Base-by-base conservation (phyloP, 768 basidiomycete genomes). In the Suillus ampliporus region DNA sequence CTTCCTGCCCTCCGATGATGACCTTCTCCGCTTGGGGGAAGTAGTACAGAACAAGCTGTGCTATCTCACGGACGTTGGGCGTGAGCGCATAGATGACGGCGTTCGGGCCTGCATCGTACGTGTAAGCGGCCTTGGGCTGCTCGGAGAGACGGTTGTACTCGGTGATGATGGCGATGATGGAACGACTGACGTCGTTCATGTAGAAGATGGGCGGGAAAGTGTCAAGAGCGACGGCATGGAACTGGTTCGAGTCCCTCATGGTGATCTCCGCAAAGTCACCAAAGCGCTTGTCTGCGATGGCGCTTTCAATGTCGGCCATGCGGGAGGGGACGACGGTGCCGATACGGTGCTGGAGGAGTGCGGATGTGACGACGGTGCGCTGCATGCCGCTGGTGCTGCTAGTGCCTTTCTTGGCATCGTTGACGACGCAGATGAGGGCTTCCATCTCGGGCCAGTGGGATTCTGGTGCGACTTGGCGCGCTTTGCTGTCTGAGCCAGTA, bases 31-130 rank as follows among this genome's bases (percentile, higher is more conserved):
- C 76, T 67, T 92, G 92, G 0, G 97, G 96, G 87, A 99, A 99
- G 78, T 91, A 98, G 61, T 83, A 79, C 60, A 89, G 77, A 67
- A 99, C 83, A 66, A 95, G 76, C 69, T 86, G 80, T 51, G 95
- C 80, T 67, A 99, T 90, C 75, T 89, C 86, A 66, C 84, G 84
- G 70, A 97, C 80, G 77, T 96, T 87, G 70, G 87, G 83, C 67
- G 89, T 82, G 5, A 86, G 84, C 0, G 95, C 86, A 78, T 99
- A 99, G 71, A 99, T 94, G 74, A 99, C 97, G 2, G 96, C 96
- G 77, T 99, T 99, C 15, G 97, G 97, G 37, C 97, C 97, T 0
- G 97, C 97, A 71, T 99, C 97, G 73, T 91, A 99, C n/a, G 97
- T 99, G 78, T 99, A 99, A 46, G 97, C 97, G 0, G 95, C 97